Conservation (phyloP, 768 basidiomycete genomes). For the Rubroboletus satanas region DNA sequence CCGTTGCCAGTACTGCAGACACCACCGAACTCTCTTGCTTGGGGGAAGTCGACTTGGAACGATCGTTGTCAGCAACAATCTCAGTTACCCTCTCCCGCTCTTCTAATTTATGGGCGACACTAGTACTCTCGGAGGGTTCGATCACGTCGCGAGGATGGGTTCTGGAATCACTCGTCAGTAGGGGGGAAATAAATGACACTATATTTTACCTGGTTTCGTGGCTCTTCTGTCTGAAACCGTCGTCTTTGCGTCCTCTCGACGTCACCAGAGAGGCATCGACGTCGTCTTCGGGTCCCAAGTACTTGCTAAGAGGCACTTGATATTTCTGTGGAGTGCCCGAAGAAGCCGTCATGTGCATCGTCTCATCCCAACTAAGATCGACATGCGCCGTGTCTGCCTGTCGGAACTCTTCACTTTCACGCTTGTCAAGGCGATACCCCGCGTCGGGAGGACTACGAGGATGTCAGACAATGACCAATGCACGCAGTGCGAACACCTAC, state of each 20-base stretch:
- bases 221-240: not conserved
- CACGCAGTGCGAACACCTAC: constrained; percentile 5
- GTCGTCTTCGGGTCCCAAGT: not conserved
- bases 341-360: not conserved
- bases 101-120: not conserved
- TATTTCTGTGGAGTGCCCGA: constrained; percentile 4
- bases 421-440: not conserved
- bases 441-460: not conserved
- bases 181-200: not conserved
- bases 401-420: not conserved
- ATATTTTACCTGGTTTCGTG: constrained; percentile 1
- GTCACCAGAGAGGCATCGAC: not conserved
- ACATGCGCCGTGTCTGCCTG: not conserved
- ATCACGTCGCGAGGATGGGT: too few relatives aligned
- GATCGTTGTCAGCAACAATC: not conserved
- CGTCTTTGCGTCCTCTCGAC: not conserved
- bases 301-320: constrained; percentile 17
- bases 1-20: constrained; percentile 11
- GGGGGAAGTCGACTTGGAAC: not conserved
- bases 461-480: not conserved
- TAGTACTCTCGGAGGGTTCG: not conserved
- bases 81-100: not conserved
- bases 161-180: not conserved
- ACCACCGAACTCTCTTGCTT: constrained; percentile 9
- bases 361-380: constrained; percentile 2